These are phyloP conservation scores for Cercospora beticola DNA, from an alignment of 2,329 filamentous ascomycete genomes.

Conservation along the genomic window DNA sequence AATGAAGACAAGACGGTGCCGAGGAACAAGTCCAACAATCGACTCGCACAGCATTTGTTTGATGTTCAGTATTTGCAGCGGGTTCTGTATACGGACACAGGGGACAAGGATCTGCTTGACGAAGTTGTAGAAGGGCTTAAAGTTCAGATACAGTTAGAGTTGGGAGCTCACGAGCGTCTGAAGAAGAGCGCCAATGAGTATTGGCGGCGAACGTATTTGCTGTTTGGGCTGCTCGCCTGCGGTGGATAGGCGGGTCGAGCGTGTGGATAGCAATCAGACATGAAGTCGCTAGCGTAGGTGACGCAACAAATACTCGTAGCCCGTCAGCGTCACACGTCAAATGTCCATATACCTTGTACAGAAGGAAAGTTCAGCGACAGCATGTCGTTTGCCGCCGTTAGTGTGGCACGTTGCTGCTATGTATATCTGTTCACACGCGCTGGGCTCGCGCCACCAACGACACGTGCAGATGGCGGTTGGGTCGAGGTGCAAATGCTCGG, in stretches of 20 bases:
- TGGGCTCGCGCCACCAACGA: neutral
- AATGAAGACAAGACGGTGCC: conserved; percentile 12
- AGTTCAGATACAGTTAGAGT: conserved; percentile 51
- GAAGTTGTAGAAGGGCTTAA: conserved; percentile 42
- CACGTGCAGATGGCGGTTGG: neutral
- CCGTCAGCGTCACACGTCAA: neutral
- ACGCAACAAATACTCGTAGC: neutral
- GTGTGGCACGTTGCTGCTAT: neutral
- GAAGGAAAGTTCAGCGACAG: neutral
- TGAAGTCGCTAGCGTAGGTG: neutral
- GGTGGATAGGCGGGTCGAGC: conserved; percentile 12
- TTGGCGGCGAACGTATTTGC: conserved; percentile 75
- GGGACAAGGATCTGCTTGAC: neutral
- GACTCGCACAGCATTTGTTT: conserved; percentile 44
- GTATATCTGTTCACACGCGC: neutral
- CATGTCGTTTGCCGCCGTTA: neutral
- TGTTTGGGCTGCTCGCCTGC: conserved; percentile 71
- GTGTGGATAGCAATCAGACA: neutral
- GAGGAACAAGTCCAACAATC: conserved; percentile 9
- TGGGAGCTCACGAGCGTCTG: conserved; percentile 54
- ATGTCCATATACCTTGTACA: too few relatives aligned
- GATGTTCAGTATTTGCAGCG: conserved; percentile 46
- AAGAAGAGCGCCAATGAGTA: conserved; percentile 69
- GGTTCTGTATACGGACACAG: conserved; percentile 14
- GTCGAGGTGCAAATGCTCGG: neutral